Base-by-base conservation (phyloP, 1,284 basidiomycete species). In the Rhodotorula sp. region DNA sequence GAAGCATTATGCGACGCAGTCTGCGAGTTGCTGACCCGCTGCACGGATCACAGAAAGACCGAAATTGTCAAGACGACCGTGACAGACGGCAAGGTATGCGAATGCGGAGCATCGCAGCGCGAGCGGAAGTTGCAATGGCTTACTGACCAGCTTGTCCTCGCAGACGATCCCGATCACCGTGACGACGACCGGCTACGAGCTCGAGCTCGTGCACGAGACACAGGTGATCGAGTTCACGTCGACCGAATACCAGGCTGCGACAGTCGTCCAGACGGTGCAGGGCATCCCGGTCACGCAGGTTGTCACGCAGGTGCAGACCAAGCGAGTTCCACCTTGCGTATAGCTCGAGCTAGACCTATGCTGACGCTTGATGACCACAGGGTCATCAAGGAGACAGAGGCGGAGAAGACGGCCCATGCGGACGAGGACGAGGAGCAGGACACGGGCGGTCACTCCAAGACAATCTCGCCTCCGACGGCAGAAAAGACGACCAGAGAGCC, bases 181-280 rank as follows among this genome's bases (percentile, higher is more conserved):
- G 0, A 60, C 61, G 1, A 71, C 69, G 0, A 71, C 69, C 4
- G 64, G 61, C 3, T 71, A 57, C 44, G 34, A 71, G 17, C 12
- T 71, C 21, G 48, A 71, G 25, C 27, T 71, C 27, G 57, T 25
- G 1, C 54, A 58, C 16, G 25, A 60, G 19, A 63, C 65, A 1
- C n/a, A 59, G 13, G 27, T 67, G 14, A 25, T 66, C 14, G 23
- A 64, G 48, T 21, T 60, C 17, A 56, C 53, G 34, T 50, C 48
- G n/a, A 67, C 66, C 9, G 45, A 50, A 8, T 67, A 57, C 41
- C 54, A 67, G 54, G 56, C 63, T 49, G 60, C 61, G n/a, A 64
- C 65, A 13, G 61, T 71, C 23, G 52, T 67, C 2, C 61, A 71
- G 61, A 71, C 69, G 21, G 41, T 61, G 1, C 60, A 67, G 48